phyloP scores from a whole-genome alignment of 306 rosid genomes.

The Luffa acutangula region DNA sequence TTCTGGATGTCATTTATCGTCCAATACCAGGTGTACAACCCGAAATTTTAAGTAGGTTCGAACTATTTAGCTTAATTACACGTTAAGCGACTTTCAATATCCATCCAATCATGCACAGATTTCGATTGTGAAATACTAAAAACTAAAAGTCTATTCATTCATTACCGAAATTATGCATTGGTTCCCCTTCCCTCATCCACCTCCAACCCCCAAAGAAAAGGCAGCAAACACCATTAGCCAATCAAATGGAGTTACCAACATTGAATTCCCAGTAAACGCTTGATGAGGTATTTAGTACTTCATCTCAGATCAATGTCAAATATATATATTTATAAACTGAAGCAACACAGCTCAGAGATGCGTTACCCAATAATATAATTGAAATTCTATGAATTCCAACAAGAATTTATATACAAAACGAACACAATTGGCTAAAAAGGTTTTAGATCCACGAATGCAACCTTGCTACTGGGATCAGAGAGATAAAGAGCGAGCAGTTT shows the following conservation, averaged over 20 bases:
- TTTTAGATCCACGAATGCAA: background rate
- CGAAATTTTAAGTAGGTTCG: background rate
- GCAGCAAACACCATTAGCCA: background rate
- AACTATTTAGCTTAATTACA: background rate
- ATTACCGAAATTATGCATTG: background rate
- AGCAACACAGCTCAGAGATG: background rate
- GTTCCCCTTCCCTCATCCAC: background rate
- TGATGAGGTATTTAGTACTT: background rate
- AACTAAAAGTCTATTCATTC: background rate
- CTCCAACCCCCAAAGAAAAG: background rate
- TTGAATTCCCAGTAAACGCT: background rate
- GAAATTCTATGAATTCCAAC: background rate
- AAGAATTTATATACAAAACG: background rate
- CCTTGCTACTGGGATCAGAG: conserved; percentile 63
- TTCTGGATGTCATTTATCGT: background rate
- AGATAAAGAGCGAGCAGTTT: conserved; percentile 83
- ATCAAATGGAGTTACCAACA: background rate
- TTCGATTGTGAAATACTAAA: background rate
- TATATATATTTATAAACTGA: background rate
- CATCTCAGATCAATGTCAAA: background rate
- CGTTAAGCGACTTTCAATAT: background rate
- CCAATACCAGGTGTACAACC: background rate
- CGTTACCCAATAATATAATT: background rate
- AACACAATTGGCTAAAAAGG: background rate
- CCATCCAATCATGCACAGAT: background rate